These are phyloP conservation scores for Serendipita sp. DNA, from an alignment of 768 basidiomycete species.

Conservation along the genomic window DNA sequence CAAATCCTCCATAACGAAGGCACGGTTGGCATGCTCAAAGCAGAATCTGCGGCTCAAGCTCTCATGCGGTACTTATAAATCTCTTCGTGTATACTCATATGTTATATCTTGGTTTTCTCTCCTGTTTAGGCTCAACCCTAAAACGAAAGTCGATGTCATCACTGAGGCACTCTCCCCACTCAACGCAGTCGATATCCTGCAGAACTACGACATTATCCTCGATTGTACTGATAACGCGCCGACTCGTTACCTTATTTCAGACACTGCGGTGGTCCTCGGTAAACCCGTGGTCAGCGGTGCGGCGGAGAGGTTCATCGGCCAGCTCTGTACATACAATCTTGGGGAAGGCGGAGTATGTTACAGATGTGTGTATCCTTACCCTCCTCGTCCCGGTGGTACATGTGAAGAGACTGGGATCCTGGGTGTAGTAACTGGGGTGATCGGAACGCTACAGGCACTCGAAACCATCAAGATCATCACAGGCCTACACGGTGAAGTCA, in stretches of 20 bases:
- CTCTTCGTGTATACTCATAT: not conserved
- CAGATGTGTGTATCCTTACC: conserved; percentile 78
- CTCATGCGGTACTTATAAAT: conserved; percentile 37
- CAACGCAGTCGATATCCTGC: conserved; percentile 51
- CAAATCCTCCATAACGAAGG: conserved; percentile 75
- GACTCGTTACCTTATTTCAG: conserved; percentile 85
- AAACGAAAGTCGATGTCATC: conserved; percentile 41
- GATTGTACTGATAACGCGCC: conserved; percentile 93
- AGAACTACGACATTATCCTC: conserved; percentile 57
- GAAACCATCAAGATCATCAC: conserved; percentile 71
- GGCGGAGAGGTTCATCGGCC: conserved; percentile 73
- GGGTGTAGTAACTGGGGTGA: conserved; percentile 77
- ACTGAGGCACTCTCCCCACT: conserved; percentile 35
- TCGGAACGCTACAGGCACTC: conserved; percentile 78
- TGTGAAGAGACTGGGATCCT: conserved; percentile 85
- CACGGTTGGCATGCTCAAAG: conserved; percentile 64
- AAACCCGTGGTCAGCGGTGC: conserved; percentile 87
- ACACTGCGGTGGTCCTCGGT: conserved; percentile 56
- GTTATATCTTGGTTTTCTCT: not conserved
- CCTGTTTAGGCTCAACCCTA: conserved; percentile 55
- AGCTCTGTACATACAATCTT: conserved; percentile 62
- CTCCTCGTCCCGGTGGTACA: conserved; percentile 56
- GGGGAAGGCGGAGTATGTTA: conserved; percentile 68
- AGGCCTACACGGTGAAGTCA: conserved; percentile 41
- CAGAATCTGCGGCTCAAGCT: conserved; percentile 60